Conservation (phyloP, 306 rosid genomes). For the Citrullus amarus region DNA sequence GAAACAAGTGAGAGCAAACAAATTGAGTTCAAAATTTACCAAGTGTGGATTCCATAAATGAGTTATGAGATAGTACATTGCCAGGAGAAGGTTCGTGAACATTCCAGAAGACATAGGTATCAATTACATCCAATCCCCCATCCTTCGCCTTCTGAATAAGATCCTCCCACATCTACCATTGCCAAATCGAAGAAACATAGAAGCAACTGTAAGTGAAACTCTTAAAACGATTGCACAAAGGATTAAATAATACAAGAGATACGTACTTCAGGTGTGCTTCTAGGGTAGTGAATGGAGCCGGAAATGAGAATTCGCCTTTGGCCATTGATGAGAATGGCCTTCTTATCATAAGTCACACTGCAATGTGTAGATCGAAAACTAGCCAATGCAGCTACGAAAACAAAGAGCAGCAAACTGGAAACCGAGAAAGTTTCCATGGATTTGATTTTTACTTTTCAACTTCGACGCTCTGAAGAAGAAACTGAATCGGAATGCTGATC, state of each 20-base stretch:
- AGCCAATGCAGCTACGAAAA: slow-evolving; percentile 26
- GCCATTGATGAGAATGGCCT: slow-evolving; percentile 80
- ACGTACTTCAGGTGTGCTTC: slow-evolving; percentile 80
- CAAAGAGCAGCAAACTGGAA: slow-evolving; percentile 32
- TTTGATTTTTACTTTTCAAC: background rate
- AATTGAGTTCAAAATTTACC: background rate
- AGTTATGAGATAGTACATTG: slow-evolving; percentile 48
- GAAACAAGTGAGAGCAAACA: slow-evolving; percentile 7
- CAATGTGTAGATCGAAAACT: slow-evolving; percentile 36
- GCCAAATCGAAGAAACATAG: slow-evolving; percentile 22
- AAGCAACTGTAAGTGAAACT: background rate
- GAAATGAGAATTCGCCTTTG: slow-evolving; percentile 72
- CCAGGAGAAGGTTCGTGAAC: slow-evolving; percentile 92
- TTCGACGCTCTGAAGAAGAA: background rate
- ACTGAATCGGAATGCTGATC: background rate
- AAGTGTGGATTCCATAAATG: slow-evolving; percentile 8
- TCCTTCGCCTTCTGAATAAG: slow-evolving; percentile 79
- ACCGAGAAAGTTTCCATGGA: slow-evolving; percentile 44
- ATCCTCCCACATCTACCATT: slow-evolving; percentile 93
- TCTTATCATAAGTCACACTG: slow-evolving; percentile 63
- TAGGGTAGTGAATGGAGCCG: slow-evolving; percentile 95
- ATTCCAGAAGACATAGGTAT: slow-evolving; percentile 93
- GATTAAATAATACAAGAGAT: background rate
- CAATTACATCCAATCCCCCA: slow-evolving; percentile 85
- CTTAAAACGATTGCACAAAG: background rate